Percentiles rank a stretch among this genome's conserved stretches.
These are phyloP conservation scores for Tulasnella sp. DNA, from an alignment of 768 basidiomycete genomes.

Conservation along the genomic window DNA sequence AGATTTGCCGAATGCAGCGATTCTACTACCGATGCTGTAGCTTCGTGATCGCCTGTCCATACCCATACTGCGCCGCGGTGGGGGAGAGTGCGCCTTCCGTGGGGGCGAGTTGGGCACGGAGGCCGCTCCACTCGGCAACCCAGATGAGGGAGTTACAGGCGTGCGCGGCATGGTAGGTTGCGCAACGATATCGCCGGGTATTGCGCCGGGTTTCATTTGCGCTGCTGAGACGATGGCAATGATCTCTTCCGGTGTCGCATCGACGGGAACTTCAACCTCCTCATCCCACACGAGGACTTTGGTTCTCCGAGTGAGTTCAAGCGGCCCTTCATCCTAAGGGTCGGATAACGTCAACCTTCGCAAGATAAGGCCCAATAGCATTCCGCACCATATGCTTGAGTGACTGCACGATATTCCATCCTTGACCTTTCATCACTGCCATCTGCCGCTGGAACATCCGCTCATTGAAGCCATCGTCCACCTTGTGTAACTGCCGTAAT, in stretches of 20 bases:
- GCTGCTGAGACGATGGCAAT: constrained; percentile 29
- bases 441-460: constrained; percentile 82
- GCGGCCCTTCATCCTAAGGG: constrained; percentile 75
- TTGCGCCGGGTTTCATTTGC: constrained; percentile 35
- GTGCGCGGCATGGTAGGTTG: not conserved
- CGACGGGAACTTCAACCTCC: constrained; percentile 62
- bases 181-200: constrained; percentile 17
- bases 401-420: constrained; percentile 85
- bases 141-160: not conserved
- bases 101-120: constrained; percentile 26
- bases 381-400: constrained; percentile 65
- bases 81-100: not conserved
- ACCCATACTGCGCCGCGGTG: not conserved
- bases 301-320: constrained; percentile 80
- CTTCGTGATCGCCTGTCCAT: constrained; percentile 18
- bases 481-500: constrained; percentile 68
- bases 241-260: constrained; percentile 29
- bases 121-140: not conserved
- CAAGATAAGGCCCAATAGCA: not conserved
- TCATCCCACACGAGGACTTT: constrained; percentile 85
- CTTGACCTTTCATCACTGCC: constrained; percentile 91
- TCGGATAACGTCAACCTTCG: not conserved
- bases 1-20: constrained; percentile 20
- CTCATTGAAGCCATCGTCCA: constrained; percentile 83
- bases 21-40: constrained; percentile 26